These are phyloP conservation scores for Paecilomyces sp. DNA, from an alignment of 2,329 filamentous ascomycete genomes.

Conservation along the genomic window DNA sequence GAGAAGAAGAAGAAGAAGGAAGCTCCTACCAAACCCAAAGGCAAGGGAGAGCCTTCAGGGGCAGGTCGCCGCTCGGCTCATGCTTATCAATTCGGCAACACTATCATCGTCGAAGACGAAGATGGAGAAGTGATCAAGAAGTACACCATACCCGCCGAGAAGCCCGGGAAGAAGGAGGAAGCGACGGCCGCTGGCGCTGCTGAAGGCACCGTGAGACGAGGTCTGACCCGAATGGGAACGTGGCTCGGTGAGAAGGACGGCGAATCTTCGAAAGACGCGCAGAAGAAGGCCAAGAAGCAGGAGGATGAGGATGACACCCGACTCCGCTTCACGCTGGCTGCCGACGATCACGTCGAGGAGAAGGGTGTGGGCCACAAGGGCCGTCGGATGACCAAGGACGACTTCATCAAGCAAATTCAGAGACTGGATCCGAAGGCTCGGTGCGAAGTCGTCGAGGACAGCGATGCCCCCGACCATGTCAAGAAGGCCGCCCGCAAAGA, in stretches of 20 bases:
- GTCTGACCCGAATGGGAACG: constrained; percentile 53
- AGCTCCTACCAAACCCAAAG: constrained; percentile 12
- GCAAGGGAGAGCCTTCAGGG: constrained; percentile 23
- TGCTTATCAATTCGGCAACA: constrained; percentile 62
- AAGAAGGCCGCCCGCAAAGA: constrained; percentile 30
- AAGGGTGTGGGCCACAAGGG: constrained; percentile 40
- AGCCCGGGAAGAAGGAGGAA: constrained; percentile 12
- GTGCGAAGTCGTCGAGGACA: constrained; percentile 37
- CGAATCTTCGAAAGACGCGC: constrained; percentile 21
- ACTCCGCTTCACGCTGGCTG: constrained; percentile 56
- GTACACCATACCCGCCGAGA: constrained; percentile 51
- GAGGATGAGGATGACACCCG: constrained; percentile 41
- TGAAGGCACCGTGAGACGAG: constrained; percentile 40
- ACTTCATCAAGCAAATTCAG: constrained; percentile 58
- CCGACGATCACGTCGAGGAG: constrained; percentile 28
- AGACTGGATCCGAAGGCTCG: constrained; percentile 53
- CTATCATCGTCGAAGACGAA: constrained; percentile 64
- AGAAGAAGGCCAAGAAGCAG: constrained; percentile 15
- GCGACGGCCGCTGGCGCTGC: constrained; percentile 16
- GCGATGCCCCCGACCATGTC: constrained; percentile 31
- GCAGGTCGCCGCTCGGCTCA: constrained; percentile 49
- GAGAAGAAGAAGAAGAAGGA: constrained; percentile 34
- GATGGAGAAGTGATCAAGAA: constrained; percentile 64
- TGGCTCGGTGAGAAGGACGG: constrained; percentile 43
- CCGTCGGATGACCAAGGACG: constrained; percentile 55